These are phyloP conservation scores for Aspergillus cejpii DNA, from an alignment of 2,329 filamentous ascomycete genomes.

Conservation along the genomic window DNA sequence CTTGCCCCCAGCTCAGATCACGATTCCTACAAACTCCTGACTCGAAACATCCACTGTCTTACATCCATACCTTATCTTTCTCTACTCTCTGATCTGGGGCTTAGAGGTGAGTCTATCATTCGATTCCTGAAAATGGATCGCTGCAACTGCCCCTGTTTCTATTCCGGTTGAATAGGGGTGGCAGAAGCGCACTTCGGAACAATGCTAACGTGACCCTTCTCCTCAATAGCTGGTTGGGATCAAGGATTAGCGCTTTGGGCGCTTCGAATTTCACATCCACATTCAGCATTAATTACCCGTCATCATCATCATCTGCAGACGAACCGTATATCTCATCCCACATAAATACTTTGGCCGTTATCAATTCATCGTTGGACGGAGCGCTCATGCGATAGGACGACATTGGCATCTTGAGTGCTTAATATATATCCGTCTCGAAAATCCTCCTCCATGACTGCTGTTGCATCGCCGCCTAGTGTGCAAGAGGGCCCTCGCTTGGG, in stretches of 20 bases:
- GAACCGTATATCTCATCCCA: background rate
- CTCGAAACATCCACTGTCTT: constrained; percentile 19
- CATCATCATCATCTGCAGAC: background rate
- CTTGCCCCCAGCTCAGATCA: constrained; percentile 24
- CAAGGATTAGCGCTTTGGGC: constrained; percentile 6
- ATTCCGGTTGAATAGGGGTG: background rate
- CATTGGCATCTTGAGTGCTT: constrained; percentile 6
- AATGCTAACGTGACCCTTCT: constrained; percentile 29
- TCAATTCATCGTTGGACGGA: constrained; percentile 4
- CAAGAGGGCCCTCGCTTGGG: constrained; percentile 55
- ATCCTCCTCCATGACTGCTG: constrained; percentile 55
- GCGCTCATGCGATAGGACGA: constrained; percentile 15
- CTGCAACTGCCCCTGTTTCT: constrained; percentile 5
- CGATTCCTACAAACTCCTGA: constrained; percentile 29
- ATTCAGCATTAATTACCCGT: background rate
- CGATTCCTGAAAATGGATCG: background rate
- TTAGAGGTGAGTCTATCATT: constrained; percentile 14
- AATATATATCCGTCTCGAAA: constrained; percentile 10
- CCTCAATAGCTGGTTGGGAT: constrained; percentile 20
- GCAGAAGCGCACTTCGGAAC: constrained; percentile 15
- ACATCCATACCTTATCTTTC: constrained; percentile 11
- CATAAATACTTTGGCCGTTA: background rate
- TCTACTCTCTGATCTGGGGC: constrained; percentile 11
- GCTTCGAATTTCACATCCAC: constrained; percentile 2
- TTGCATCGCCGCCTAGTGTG: constrained; percentile 58